These are phyloP conservation scores for Penicillium paxilli DNA, from an alignment of 495 filamentous ascomycete genomes.

Conservation along the genomic window DNA sequence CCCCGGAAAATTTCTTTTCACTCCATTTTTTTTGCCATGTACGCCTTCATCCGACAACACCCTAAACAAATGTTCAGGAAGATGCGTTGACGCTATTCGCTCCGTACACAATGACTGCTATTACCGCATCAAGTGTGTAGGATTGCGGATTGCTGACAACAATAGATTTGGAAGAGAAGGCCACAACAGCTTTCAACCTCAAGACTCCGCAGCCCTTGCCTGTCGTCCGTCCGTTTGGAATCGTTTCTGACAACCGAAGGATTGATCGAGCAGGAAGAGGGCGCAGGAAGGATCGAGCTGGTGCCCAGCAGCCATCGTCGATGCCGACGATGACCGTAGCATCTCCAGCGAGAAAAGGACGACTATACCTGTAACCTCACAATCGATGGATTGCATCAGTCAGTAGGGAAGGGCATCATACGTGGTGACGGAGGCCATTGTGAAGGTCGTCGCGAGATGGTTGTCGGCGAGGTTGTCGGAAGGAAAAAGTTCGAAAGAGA, in stretches of 20 bases:
- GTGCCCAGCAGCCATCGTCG: constrained; percentile 49
- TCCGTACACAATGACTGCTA: constrained; percentile 14
- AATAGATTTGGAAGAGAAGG: constrained; percentile 85
- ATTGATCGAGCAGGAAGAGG: constrained; percentile 46
- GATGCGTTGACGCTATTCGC: constrained; percentile 46
- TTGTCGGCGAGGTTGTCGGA: constrained; percentile 42
- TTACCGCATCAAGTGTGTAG: constrained; percentile 21
- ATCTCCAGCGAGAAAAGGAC: constrained; percentile 73
- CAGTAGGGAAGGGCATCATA: constrained; percentile 54
- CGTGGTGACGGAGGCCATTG: constrained; percentile 58
- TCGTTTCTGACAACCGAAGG: constrained; percentile 30
- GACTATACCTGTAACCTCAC: constrained; percentile 65
- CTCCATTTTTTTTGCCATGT: too few species aligned
- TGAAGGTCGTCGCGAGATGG: constrained; percentile 48
- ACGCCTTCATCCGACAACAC: constrained; percentile 76
- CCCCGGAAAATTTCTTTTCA: constrained; percentile 12
- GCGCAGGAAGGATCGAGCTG: constrained; percentile 79
- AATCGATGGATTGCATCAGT: constrained; percentile 45
- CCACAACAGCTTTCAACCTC: constrained; percentile 62
- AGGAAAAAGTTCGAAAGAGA: constrained; percentile 30
- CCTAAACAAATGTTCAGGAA: constrained; percentile 67
- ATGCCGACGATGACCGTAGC: constrained; percentile 36
- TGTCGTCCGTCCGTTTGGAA: constrained; percentile 38
- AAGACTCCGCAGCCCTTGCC: constrained; percentile 68
- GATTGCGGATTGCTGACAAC: constrained; percentile 54